Conservation (phyloP, 2,329 filamentous ascomycete genomes). For the Knufia petricola region DNA sequence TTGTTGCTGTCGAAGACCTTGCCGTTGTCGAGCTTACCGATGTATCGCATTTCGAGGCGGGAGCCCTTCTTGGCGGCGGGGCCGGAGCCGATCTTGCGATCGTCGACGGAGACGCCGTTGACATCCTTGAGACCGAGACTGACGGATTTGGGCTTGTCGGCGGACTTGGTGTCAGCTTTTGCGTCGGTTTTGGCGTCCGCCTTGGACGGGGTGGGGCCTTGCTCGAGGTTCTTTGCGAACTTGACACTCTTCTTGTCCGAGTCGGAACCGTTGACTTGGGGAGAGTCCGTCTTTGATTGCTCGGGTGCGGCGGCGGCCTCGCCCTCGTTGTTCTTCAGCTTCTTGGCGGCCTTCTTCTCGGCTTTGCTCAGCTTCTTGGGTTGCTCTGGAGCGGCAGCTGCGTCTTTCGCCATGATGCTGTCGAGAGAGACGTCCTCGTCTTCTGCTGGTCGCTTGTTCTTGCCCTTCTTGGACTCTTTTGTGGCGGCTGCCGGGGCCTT, state of each 20-base stretch:
- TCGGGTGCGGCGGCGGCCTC: conserved; percentile 51
- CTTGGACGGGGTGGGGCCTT: conserved; percentile 72
- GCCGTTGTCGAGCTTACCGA: conserved; percentile 89
- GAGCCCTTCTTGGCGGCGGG: conserved; percentile 81
- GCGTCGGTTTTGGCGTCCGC: conserved; percentile 31
- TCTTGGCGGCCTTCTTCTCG: conserved; percentile 91
- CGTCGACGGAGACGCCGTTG: conserved; percentile 83
- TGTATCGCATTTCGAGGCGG: conserved; percentile 89
- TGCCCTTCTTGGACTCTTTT: conserved; percentile 47
- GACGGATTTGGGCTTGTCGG: conserved; percentile 36
- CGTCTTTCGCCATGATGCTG: conserved; percentile 65
- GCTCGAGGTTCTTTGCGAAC: conserved; percentile 97
- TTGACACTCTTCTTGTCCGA: conserved; percentile 83
- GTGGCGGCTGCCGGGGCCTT: conserved; percentile 34
- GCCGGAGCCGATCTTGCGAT: conserved; percentile 84
- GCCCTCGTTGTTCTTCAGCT: conserved; percentile 96
- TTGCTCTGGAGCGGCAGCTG: conserved; percentile 23
- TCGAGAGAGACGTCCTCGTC: conserved; percentile 58
- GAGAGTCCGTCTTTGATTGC: conserved; percentile 42
- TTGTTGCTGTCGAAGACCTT: conserved; percentile 92
- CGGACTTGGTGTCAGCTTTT: conserved; percentile 26
- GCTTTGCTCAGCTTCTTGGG: conserved; percentile 77
- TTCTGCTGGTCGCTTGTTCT: conserved; percentile 89
- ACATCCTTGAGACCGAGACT: conserved; percentile 65
- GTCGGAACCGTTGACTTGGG: conserved; percentile 43